Conservation (phyloP, 2,329 filamentous ascomycete species). For the Colletotrichum sp. region DNA sequence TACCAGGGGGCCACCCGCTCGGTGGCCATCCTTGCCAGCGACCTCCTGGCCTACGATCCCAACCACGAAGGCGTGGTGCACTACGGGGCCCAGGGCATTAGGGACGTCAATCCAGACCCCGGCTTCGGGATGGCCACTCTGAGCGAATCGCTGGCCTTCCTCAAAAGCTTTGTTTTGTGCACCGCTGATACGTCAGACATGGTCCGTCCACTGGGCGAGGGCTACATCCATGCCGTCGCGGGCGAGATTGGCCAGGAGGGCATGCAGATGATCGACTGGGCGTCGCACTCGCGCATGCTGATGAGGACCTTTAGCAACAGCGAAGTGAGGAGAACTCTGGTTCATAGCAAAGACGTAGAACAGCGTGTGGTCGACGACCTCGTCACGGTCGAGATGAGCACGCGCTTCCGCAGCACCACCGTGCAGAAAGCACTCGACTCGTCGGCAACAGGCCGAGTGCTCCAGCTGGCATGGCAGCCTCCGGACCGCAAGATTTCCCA, state of each 20-base stretch:
- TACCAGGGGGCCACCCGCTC: conserved; percentile 5
- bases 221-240: conserved; percentile 6
- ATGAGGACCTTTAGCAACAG: conserved; percentile 4
- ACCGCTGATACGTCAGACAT: conserved; percentile 8
- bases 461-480: conserved; percentile 18
- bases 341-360: neutral
- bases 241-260: conserved; percentile 9
- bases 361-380: neutral
- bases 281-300: neutral
- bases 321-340: conserved; percentile 1
- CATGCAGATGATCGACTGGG: conserved; percentile 5
- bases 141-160: conserved; percentile 5
- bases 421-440: neutral
- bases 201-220: neutral
- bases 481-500: conserved; percentile 10
- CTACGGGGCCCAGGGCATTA: conserved; percentile 19
- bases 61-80: conserved; percentile 13
- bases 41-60: conserved; percentile 22
- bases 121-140: conserved; percentile 17
- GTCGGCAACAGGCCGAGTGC: conserved; percentile 1
- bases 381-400: conserved; percentile 10
- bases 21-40: conserved; percentile 21
- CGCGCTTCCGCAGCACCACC: neutral
- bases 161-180: conserved; percentile 10
- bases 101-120: conserved; percentile 11